A percentile compares a stretch with the other conserved stretches of the same genome.
Conservation (phyloP, 805 yeast genomes). For the Barnettozyma sp. region DNA sequence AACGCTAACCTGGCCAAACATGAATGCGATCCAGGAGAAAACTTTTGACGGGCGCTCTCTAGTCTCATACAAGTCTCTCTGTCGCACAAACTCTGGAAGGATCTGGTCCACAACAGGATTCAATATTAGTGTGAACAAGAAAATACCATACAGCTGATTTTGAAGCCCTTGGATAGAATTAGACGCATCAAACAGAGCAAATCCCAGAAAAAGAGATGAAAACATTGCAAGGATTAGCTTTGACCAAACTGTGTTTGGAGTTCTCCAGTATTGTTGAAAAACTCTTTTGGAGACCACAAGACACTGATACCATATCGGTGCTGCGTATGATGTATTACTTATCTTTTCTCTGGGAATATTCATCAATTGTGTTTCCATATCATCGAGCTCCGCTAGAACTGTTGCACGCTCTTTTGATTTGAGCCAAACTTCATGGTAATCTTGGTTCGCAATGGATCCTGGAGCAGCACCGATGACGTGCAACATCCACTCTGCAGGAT, state of each 20-base stretch:
- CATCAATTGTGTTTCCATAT: slow-evolving; percentile 55
- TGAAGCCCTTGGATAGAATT: slow-evolving; percentile 64
- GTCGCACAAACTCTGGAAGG: slow-evolving; percentile 53
- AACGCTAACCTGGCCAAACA: slow-evolving; percentile 52
- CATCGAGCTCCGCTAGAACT: slow-evolving; percentile 51
- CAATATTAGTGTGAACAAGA: slow-evolving; percentile 57
- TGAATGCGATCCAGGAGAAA: slow-evolving; percentile 58
- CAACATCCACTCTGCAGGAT: slow-evolving; percentile 92
- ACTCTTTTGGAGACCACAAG: slow-evolving; percentile 45
- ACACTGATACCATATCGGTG: slow-evolving; percentile 38
- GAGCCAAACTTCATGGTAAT: slow-evolving; percentile 73
- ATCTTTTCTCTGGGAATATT: slow-evolving; percentile 28
- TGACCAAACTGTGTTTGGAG: slow-evolving; percentile 55
- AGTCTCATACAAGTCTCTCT: slow-evolving; percentile 62
- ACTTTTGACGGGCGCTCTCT: slow-evolving; percentile 71
- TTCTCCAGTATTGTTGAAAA: slow-evolving; percentile 61
- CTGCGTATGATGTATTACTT: slow-evolving; percentile 37
- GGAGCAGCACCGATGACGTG: slow-evolving; percentile 81
- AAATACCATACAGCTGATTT: slow-evolving; percentile 72
- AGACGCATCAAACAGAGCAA: slow-evolving; percentile 64
- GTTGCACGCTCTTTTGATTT: slow-evolving; percentile 55
- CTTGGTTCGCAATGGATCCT: slow-evolving; percentile 65
- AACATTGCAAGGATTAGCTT: slow-evolving; percentile 46
- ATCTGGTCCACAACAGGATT: slow-evolving; percentile 55
- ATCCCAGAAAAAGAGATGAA: slow-evolving; percentile 63